Conservation (phyloP, 352 stramenopile species). For the Pythium pyrilobum region DNA sequence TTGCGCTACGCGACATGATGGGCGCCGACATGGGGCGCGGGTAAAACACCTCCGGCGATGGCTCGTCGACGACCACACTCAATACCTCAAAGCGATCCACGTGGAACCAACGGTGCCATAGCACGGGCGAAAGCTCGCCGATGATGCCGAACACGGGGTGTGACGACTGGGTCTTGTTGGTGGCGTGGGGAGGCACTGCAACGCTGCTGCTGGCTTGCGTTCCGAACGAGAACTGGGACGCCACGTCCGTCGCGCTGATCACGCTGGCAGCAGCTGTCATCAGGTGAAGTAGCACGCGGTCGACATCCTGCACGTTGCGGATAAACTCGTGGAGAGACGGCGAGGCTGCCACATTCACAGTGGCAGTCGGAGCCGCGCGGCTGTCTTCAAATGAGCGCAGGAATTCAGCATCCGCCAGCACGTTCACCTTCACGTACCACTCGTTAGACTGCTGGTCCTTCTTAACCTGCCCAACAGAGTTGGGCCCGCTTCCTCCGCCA, state of each 20-base stretch:
- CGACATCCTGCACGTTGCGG: conserved; percentile 81
- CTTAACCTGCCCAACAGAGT: not conserved
- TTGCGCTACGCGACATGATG: conserved; percentile 6
- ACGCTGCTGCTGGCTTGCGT: conserved; percentile 32
- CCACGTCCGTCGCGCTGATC: conserved; percentile 21
- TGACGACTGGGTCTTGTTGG: conserved; percentile 41
- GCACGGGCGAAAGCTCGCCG: conserved; percentile 74
- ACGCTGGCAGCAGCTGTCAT: conserved; percentile 58
- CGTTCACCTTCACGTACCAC: conserved; percentile 86
- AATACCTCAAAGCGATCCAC: conserved; percentile 86
- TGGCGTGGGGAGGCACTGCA: conserved; percentile 1
- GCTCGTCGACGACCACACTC: conserved; percentile 62
- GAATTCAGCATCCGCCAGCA: conserved; percentile 77
- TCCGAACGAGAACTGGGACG: conserved; percentile 69
- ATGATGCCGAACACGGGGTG: conserved; percentile 90
- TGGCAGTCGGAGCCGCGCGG: not conserved
- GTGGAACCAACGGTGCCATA: conserved; percentile 89
- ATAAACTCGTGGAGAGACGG: conserved; percentile 76
- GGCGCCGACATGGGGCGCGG: conserved; percentile 4
- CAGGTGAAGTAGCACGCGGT: conserved; percentile 78
- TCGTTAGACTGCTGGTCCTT: conserved; percentile 32
- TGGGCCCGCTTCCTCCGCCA: not conserved
- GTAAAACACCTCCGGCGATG: conserved; percentile 62
- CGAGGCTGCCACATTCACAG: conserved; percentile 12
- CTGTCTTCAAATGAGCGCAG: conserved; percentile 74